Percentiles rank a stretch among this genome's conserved stretches.
These are phyloP conservation scores for Pichia kluyveri DNA, from an alignment of 805 yeast genomes.

Conservation along the genomic window DNA sequence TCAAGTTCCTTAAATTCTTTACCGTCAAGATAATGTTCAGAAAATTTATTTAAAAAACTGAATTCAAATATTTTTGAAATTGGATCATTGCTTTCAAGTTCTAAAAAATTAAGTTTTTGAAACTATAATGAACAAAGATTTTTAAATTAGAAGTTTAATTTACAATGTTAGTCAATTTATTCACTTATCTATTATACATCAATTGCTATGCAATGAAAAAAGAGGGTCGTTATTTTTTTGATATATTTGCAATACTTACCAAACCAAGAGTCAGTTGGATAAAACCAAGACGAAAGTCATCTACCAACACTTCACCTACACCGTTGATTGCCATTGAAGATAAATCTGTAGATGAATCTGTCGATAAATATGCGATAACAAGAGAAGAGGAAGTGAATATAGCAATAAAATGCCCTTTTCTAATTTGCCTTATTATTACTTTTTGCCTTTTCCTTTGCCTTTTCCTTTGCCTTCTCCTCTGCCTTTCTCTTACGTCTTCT, in stretches of 20 bases:
- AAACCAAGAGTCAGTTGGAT: background rate
- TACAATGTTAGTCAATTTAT: background rate
- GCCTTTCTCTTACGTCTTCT: background rate
- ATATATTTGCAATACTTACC: background rate
- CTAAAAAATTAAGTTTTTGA: too few relatives aligned
- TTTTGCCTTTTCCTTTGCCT: too few relatives aligned
- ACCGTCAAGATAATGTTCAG: background rate
- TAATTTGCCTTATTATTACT: too few relatives aligned
- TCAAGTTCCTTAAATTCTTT: too few relatives aligned
- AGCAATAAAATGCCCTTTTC: too few relatives aligned
- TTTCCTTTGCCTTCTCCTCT: background rate
- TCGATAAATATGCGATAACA: background rate
- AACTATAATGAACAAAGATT: background rate
- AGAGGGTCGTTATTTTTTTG: too few relatives aligned
- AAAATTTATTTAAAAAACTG: too few relatives aligned
- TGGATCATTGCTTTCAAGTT: background rate
- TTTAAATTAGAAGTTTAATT: too few relatives aligned
- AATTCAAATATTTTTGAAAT: background rate
- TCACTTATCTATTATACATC: too few relatives aligned
- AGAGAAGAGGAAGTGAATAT: background rate
- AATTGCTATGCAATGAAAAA: too few relatives aligned
- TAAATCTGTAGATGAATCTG: too few relatives aligned
- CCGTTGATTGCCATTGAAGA: background rate
- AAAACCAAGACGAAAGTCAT: background rate
- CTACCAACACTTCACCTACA: background rate